Evolutionary conservation across 2,329 filamentous ascomycete genomes (phyloP), one percentile per base, ranked within the genome.

Genomic region (Albifimbria verrucaria): DNA sequence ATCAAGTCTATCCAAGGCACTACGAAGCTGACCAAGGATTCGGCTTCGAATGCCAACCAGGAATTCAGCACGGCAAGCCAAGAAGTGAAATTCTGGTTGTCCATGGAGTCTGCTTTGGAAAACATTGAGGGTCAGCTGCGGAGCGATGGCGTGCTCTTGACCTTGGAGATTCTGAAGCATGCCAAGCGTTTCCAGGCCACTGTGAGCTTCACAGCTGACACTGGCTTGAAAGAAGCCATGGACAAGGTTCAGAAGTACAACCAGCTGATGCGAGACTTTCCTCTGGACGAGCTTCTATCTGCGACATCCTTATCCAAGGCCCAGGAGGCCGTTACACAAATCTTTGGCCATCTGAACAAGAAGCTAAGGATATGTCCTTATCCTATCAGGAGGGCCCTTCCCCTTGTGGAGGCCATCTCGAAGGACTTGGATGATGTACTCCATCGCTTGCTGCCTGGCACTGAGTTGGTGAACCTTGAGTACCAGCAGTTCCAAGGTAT

Each of bases 181-280:
- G 95, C 93, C 48, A 99, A 99, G 76, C 90, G 95, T 65, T 97
- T 97, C 73, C 92, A 97, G 73, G 93, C 94, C 11, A 97, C 93
- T 2, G 90, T 97, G 64, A 97, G 93, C 75, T 97, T 99, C 69
- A 89, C 88, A 32, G 90, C 94, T 2, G 95, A 99, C 71, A 99
- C 94, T 32, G 93, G 94, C 3, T 73, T 99, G 68, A 96, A 96
- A 71, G 94, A 99, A 72, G 92, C 92, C 22, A 94, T 92, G 70
- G 94, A 99, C 57, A 89, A 90, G 68, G 95, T 99, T 46, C 91
- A 96, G 71, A 97, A 97, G 72, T 99, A 97, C 78, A 99, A 99
- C 68, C 90, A 96, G 74, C 82, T 99, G 22, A 97, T 99, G 90
- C 88, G 94, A 57, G 95, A 99, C 69, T 97, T 99, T 59, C 94